Evolutionary conservation across 257 asterid species (phyloP), one percentile per base, ranked within the genome.

Genomic region (Gynochthodes officinalis): DNA sequence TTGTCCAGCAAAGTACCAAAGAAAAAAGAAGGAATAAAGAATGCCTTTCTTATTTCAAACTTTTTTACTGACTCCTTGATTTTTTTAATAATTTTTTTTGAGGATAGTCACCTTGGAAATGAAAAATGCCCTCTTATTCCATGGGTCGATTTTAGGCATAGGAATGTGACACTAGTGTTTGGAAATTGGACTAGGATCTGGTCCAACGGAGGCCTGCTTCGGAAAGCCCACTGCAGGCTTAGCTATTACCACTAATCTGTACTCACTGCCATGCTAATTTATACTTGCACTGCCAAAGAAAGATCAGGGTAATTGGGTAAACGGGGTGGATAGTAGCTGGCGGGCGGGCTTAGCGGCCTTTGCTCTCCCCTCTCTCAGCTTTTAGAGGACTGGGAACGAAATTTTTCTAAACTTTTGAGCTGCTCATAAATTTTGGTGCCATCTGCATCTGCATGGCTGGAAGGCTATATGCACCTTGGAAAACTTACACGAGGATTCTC

Each of bases 401-500:
- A 19, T 55, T 54, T 55, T 9, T 15, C 28, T 21, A 53, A 57
- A 40, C 28, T 65, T 69, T 54, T 55, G 64, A 23, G 70, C 43
- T 27, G 16, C 63, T 53, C 40, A 53, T 64, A 55, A 55, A 53
- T 67, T 80, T 79, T 79, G 79, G 86, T 83, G 79, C 69, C 80
- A 77, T 75, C 84, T 84, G 89, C 80, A 77, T 75, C 84, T 84
- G 89, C 94, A 88, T 88, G 95, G 89, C 83, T 78, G 80, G 67
- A 84, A 76, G 74, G 66, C 83, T 82, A 61, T 73, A 54, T 83
- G 79, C 69, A 73, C 70, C 81, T 69, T 81, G 76, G 48, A 82
- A 81, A 67, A 84, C 89, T 78, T 80, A 80, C 90, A 74, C 95
- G 87, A 69, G 82, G 90, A 81, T 81, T 81, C 89, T 74, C 82